Evolutionary conservation across 495 filamentous ascomycete species (phyloP).

Genomic region (Antarctomyces pellizariae): DNA sequence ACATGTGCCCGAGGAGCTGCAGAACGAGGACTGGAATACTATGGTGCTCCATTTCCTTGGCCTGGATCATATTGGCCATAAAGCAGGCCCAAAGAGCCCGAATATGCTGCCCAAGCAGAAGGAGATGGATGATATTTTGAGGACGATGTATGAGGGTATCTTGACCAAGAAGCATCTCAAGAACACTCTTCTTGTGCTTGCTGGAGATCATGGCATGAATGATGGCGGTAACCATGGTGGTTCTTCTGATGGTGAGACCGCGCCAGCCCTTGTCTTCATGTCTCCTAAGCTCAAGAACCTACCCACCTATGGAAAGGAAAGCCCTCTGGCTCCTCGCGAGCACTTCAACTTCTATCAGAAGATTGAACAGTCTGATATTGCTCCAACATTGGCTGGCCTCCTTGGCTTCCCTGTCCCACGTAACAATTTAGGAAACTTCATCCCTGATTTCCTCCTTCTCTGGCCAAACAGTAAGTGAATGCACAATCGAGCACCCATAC

Average conservation of each 20-base stretch:
- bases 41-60: constrained; percentile 92
- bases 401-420: constrained; percentile 75
- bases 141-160: constrained; percentile 52
- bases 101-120: constrained; percentile 83
- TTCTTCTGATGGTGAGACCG: constrained; percentile 79
- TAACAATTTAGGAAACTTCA: constrained; percentile 81
- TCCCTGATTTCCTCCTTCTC: constrained; percentile 49
- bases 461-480: constrained; percentile 43
- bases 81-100: constrained; percentile 54
- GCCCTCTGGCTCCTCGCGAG: constrained; percentile 21
- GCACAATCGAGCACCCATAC: no score
- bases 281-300: constrained; percentile 57
- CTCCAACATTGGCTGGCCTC: constrained; percentile 68
- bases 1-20: constrained; percentile 56
- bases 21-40: constrained; percentile 64
- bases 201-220: constrained; percentile 97
- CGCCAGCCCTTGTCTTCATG: constrained; percentile 73
- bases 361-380: constrained; percentile 83
- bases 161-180: constrained; percentile 40
- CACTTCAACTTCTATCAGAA: constrained; percentile 61
- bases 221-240: constrained; percentile 95
- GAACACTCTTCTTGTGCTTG: constrained; percentile 64
- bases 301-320: constrained; percentile 17
- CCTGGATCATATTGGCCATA: constrained; percentile 94
- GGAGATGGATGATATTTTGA: constrained; percentile 80